Percentiles rank a stretch among this genome's conserved stretches.
Evolutionary conservation across 1,284 basidiomycete species (phyloP).

Genomic region (Ceratobasidium papillatum): DNA sequence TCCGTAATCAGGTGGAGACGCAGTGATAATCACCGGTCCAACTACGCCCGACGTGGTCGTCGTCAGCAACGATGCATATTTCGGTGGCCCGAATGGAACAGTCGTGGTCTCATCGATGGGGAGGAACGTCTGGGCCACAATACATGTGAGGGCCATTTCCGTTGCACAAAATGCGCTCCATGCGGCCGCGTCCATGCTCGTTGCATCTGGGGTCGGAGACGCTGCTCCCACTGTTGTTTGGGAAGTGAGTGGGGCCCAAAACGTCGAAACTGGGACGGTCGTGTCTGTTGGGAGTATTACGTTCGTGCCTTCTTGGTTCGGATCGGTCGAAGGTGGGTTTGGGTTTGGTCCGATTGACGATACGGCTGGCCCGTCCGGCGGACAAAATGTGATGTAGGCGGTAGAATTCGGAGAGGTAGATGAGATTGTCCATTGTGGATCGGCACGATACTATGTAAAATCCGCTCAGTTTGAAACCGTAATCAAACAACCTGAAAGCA

Average conservation of each 20-base stretch:
- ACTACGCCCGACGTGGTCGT: background rate
- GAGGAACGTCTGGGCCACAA: background rate
- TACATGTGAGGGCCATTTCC: background rate
- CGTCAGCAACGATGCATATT: background rate
- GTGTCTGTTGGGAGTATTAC: background rate
- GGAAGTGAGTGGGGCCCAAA: background rate
- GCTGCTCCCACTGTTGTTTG: background rate
- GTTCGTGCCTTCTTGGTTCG: background rate
- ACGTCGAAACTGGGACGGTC: background rate
- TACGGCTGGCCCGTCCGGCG: background rate
- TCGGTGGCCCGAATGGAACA: background rate
- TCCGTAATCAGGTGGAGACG: background rate
- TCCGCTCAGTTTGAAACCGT: background rate
- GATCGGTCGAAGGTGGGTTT: background rate
- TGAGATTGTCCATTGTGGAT: background rate
- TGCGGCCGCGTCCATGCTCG: background rate
- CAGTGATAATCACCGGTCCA: background rate
- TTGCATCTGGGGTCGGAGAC: background rate
- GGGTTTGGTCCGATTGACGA: slow-evolving; percentile 1
- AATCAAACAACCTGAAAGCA: background rate
- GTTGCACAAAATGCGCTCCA: background rate
- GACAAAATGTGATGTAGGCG: slow-evolving; percentile 18
- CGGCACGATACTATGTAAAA: background rate
- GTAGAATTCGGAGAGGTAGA: background rate
- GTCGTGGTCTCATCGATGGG: background rate